These are phyloP conservation scores for Pleurotus platypus DNA, from an alignment of 768 basidiomycete genomes.

Conservation along the genomic window DNA sequence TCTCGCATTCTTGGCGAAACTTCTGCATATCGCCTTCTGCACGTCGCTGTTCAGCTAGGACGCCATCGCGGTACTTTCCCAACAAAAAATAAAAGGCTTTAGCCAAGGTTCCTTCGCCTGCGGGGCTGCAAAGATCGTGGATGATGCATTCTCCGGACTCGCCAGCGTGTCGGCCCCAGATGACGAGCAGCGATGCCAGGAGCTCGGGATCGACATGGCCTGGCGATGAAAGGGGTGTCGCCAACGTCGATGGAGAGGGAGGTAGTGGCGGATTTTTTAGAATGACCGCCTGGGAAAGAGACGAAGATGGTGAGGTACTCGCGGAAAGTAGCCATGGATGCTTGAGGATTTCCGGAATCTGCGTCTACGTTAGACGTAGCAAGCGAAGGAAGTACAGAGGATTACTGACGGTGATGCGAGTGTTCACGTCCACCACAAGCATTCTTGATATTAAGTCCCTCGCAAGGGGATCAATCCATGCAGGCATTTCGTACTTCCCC, in stretches of 20 bases:
- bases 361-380: not conserved
- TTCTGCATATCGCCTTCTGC: conserved; percentile 45
- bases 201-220: conserved; percentile 74
- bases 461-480: conserved; percentile 77
- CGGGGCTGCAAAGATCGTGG: conserved; percentile 64
- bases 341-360: conserved; percentile 83
- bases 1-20: conserved; percentile 3
- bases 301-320: conserved; percentile 32
- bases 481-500: conserved; percentile 82
- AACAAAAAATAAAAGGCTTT: conserved; percentile 91
- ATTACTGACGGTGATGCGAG: conserved; percentile 73
- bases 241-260: conserved; percentile 66
- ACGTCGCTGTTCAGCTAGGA: conserved; percentile 27
- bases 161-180: conserved; percentile 74
- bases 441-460: conserved; percentile 82
- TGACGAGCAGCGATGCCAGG: conserved; percentile 72
- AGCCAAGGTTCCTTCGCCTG: conserved; percentile 68
- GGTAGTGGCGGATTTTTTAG: conserved; percentile 37
- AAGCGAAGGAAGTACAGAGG: conserved; percentile 3
- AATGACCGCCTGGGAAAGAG: conserved; percentile 15
- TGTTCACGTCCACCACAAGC: conserved; percentile 81
- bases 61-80: conserved; percentile 65
- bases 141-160: conserved; percentile 45
- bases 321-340: conserved; percentile 79
- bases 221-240: conserved; percentile 63